Evolutionary conservation across 1,284 basidiomycete species (phyloP).

Genomic region (Pseudozyma sp.): DNA sequence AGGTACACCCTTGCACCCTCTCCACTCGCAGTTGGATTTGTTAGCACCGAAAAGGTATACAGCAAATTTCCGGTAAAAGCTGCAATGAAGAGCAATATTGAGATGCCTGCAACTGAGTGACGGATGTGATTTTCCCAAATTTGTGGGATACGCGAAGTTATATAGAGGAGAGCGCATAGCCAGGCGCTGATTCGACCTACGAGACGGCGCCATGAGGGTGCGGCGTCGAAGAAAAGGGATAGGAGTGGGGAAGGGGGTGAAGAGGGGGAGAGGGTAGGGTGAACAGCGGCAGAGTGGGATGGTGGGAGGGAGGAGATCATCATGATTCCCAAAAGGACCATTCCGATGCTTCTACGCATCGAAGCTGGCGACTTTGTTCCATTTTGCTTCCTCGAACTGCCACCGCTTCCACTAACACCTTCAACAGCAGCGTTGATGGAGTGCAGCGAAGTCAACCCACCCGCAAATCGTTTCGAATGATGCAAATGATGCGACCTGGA

Average conservation of each 20-base stretch:
- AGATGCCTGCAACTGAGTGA: constrained; percentile 62
- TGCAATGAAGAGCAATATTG: constrained; percentile 63
- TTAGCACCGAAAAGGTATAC: constrained; percentile 60
- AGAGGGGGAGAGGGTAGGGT: background rate
- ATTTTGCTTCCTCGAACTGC: constrained; percentile 12
- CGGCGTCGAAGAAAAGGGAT: background rate
- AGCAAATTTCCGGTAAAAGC: constrained; percentile 64
- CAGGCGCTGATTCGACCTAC: constrained; percentile 64
- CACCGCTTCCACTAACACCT: background rate
- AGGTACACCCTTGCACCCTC: constrained; percentile 41
- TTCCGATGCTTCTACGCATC: constrained; percentile 37
- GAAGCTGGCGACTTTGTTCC: constrained; percentile 39
- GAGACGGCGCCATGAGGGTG: constrained; percentile 27
- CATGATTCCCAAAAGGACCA: constrained; percentile 44
- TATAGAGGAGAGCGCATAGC: constrained; percentile 66
- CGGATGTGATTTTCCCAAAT: constrained; percentile 66
- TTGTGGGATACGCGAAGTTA: constrained; percentile 68
- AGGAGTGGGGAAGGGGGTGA: background rate
- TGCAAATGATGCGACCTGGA: constrained; percentile 12
- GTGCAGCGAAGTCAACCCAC: constrained; percentile 1
- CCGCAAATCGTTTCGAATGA: constrained; percentile 9
- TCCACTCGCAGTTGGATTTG: constrained; percentile 52
- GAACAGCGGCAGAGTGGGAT: background rate
- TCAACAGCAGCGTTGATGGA: background rate
- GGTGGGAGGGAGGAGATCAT: constrained; percentile 26